Evolutionary conservation across 139 green algal genomes (phyloP).

Genomic region (Tetradesmus lagerheimii): DNA sequence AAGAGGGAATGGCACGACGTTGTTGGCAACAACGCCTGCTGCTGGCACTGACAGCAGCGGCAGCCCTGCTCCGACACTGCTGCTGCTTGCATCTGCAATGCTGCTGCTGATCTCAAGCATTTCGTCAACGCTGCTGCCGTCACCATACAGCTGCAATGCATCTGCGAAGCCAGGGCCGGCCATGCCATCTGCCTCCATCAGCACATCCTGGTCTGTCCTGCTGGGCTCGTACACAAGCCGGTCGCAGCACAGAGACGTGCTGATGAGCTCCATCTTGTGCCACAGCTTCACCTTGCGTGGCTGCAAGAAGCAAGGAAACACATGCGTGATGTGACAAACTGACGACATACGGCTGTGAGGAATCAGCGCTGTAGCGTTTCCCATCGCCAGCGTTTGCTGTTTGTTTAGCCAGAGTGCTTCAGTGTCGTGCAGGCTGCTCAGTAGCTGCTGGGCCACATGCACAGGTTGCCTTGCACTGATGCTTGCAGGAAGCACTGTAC

Average conservation of each 20-base stretch:
- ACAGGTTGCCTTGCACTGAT: not conserved
- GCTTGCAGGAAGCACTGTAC: not conserved
- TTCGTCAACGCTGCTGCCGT: not conserved
- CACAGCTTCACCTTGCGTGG: slow-evolving; percentile 37
- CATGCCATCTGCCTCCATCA: slow-evolving; percentile 80
- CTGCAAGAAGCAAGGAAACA: not conserved
- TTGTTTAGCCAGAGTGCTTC: too few species aligned
- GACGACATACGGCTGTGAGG: too few species aligned
- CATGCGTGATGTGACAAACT: not conserved
- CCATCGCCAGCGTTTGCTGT: not conserved
- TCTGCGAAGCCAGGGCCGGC: slow-evolving; percentile 44
- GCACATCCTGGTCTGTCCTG: slow-evolving; percentile 54
- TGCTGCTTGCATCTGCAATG: not conserved
- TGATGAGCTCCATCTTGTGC: slow-evolving; percentile 76
- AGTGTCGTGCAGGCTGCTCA: too few species aligned
- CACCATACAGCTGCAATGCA: slow-evolving; percentile 32
- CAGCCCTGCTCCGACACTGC: slow-evolving; percentile 8
- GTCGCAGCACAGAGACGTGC: slow-evolving; percentile 75
- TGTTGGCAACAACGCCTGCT: not conserved
- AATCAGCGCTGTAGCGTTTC: too few species aligned
- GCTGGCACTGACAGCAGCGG: not conserved
- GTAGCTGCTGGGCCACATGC: not conserved
- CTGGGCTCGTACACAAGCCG: slow-evolving; percentile 47
- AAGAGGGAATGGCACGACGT: slow-evolving; percentile 30
- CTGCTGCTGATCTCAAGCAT: not conserved